Percentiles rank a stretch among this genome's conserved stretches.
Evolutionary conservation across 306 rosid species (phyloP).

Genomic region (Crataegus laevigata): DNA sequence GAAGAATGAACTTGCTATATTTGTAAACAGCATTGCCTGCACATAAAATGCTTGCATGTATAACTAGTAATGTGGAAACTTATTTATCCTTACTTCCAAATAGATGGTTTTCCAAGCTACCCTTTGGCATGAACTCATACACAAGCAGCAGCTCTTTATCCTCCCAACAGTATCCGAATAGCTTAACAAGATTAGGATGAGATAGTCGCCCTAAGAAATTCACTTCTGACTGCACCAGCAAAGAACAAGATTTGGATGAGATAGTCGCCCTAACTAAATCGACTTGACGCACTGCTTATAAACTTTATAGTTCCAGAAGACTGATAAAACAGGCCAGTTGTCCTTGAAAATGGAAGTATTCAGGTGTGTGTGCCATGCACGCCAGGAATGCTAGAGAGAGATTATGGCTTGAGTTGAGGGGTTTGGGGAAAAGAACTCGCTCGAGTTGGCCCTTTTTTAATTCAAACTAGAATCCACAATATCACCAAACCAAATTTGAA

Average conservation of each 20-base stretch:
- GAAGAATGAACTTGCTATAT: conserved; percentile 1
- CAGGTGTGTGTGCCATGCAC: background rate
- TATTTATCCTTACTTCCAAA: conserved; percentile 68
- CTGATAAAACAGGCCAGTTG: background rate
- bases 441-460: background rate
- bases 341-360: background rate
- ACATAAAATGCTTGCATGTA: background rate
- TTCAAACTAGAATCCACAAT: background rate
- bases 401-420: background rate
- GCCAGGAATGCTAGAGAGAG: background rate
- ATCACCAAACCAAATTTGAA: background rate
- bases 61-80: background rate
- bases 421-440: background rate
- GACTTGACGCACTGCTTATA: background rate
- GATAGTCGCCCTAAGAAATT: conserved; percentile 79
- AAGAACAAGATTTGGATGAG: conserved; percentile 70
- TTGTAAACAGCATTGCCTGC: conserved; percentile 7
- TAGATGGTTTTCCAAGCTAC: conserved; percentile 85
- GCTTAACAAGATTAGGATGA: conserved; percentile 88
- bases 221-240: conserved; percentile 74
- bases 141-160: conserved; percentile 68
- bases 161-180: conserved; percentile 83
- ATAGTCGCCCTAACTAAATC: conserved; percentile 52
- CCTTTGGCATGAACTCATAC: conserved; percentile 91
- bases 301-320: background rate